Evolutionary conservation across 805 yeast species (phyloP), one percentile per base, ranked within the genome.

Genomic region (Barnettozyma botsteinii): DNA sequence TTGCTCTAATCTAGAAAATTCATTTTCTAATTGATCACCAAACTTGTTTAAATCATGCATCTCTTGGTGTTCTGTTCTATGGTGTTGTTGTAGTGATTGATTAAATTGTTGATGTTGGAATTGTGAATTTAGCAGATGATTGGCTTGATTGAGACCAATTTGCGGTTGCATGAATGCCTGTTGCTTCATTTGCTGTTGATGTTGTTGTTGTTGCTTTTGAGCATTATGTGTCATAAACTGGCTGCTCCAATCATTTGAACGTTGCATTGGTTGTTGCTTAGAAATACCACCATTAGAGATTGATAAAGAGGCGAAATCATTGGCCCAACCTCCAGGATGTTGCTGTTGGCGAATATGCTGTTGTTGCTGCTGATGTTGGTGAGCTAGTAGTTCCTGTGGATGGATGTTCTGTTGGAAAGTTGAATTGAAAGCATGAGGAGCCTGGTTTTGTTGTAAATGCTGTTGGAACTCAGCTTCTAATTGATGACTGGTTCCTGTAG

Each of bases 1-100:
- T 17, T 45, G 43, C 14, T 46, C 42, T 29, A 45, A 32, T 19
- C 44, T 37, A 3, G 48, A 46, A 14, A 43, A 43, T 12, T 47
- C 52, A 17, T 41, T 25, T 11, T 48, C 52, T 7, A 53, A 33
- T 23, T 54, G 46, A 5, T 43, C 22, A 7, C 42, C 15, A 7
- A 53, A 31, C 6, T 48, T 34, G 0, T 39, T 36, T 7, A 24
- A 17, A 7, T 38, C 28, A 40, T 55, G 57, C 1, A 49, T 29
- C 33, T 53, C 49, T 23, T 45, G 51, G 31, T 55, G 59, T 35
- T 55, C 59, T 2, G 55, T 49, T 34, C 40, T 37, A 40, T n/a
- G 37, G 7, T 21, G 43, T 36, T 15, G 43, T 36, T 15, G 38
- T 14, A 14, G 33, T 17, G 13, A 37, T 20, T 27, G 42, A 6